These are phyloP conservation scores for Termitomyces sp. DNA, from an alignment of 768 basidiomycete species.

Conservation along the genomic window DNA sequence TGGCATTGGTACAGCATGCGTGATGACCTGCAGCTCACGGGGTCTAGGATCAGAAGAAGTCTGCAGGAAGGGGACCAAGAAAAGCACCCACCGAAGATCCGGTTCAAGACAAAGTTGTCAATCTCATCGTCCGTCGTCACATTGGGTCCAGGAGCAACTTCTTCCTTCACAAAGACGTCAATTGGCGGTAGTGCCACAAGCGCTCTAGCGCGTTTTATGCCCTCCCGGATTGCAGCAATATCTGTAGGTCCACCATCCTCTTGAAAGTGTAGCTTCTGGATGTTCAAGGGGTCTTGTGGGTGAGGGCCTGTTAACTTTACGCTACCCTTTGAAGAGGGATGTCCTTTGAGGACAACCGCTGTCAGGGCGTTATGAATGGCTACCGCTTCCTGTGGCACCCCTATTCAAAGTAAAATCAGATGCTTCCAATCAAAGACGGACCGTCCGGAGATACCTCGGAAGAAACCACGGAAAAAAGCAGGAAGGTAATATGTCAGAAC, in stretches of 20 bases:
- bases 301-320: conserved; percentile 23
- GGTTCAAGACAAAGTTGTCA: conserved; percentile 17
- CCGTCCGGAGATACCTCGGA: conserved; percentile 15
- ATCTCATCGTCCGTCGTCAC: conserved; percentile 17
- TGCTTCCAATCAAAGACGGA: background rate
- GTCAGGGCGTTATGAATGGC: conserved; percentile 18
- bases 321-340: conserved; percentile 23
- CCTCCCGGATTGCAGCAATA: conserved; percentile 19
- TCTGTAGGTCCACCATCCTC: conserved; percentile 17
- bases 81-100: conserved; percentile 17
- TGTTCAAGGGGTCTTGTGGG: conserved; percentile 22
- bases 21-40: conserved; percentile 19
- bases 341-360: conserved; percentile 21
- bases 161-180: conserved; percentile 12
- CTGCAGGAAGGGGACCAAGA: background rate
- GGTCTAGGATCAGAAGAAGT: background rate
- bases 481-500: conserved; percentile 22
- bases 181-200: conserved; percentile 14
- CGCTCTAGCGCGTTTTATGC: conserved; percentile 16
- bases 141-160: conserved; percentile 16
- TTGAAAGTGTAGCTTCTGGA: conserved; percentile 24
- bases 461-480: conserved; percentile 21
- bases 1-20: conserved; percentile 26
- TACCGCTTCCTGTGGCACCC: background rate
- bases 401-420: background rate